These are phyloP conservation scores for Clarireedia paspali DNA, from an alignment of 2,329 filamentous ascomycete genomes.

Conservation along the genomic window DNA sequence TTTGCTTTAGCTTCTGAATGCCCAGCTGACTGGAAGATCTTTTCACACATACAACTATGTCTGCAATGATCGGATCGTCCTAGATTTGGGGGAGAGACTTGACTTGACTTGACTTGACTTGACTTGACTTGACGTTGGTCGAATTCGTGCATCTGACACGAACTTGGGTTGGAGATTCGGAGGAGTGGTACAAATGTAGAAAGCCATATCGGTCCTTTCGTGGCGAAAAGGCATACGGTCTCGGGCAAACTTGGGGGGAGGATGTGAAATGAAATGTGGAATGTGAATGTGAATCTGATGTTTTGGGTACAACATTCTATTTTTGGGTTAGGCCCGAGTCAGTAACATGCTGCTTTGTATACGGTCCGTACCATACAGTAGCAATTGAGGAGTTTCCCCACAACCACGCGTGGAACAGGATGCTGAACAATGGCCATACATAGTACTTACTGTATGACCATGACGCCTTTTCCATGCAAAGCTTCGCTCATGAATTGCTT, in stretches of 20 bases:
- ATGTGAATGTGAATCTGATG: too few species aligned
- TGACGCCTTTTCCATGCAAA: slow-evolving; percentile 2
- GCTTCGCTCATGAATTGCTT: neutral
- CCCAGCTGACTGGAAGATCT: slow-evolving; percentile 9
- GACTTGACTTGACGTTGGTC: neutral
- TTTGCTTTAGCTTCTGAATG: neutral
- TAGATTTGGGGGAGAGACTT: neutral
- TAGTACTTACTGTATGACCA: neutral
- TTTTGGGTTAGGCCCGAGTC: slow-evolving; percentile 1
- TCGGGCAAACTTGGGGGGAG: neutral
- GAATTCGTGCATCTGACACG: neutral
- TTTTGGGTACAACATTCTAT: neutral
- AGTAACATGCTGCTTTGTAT: neutral
- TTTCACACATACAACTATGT: neutral
- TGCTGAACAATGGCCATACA: neutral
- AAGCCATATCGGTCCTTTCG: slow-evolving; percentile 10
- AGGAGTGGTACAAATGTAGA: slow-evolving; percentile 1
- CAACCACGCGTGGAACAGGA: slow-evolving; percentile 2
- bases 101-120: neutral
- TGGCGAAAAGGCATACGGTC: neutral
- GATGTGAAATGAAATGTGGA: neutral
- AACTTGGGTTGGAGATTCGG: neutral
- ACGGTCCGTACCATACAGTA: neutral
- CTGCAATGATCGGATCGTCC: neutral
- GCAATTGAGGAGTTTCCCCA: neutral